phyloP scores from a whole-genome alignment of 306 rosid species.

The Sechiopsis laciniata region DNA sequence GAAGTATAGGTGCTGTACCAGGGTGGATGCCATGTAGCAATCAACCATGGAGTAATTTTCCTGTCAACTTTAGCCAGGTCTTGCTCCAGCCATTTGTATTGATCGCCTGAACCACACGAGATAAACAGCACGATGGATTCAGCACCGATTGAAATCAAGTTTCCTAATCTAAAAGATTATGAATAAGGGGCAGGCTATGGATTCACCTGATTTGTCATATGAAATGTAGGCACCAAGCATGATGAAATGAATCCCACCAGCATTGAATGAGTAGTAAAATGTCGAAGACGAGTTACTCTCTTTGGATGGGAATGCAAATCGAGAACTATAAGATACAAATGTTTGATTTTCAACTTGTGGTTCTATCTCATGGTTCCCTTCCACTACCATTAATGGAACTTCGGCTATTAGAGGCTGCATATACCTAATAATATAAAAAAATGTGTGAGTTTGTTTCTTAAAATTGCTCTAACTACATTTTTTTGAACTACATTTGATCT shows the following conservation, averaged over 20 bases:
- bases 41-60: constrained; percentile 84
- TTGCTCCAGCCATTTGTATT: constrained; percentile 70
- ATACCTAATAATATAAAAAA: constrained; percentile 37
- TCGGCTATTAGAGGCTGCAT: constrained; percentile 72
- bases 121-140: not conserved
- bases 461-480: no score
- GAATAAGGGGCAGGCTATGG: constrained; percentile 15
- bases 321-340: constrained; percentile 70
- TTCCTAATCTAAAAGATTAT: not conserved
- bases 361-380: constrained; percentile 93
- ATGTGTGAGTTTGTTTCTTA: not conserved
- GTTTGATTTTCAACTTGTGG: constrained; percentile 54
- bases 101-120: no score
- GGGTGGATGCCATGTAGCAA: constrained; percentile 84
- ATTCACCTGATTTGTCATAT: constrained; percentile 53
- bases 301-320: constrained; percentile 75
- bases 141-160: not conserved
- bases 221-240: constrained; percentile 72
- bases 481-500: not conserved
- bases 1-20: constrained; percentile 87
- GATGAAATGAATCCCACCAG: constrained; percentile 83
- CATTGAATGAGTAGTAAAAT: constrained; percentile 75
- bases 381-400: constrained; percentile 75
- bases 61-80: constrained; percentile 70
- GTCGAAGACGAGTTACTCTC: constrained; percentile 76